Base-by-base conservation (phyloP, 2,329 filamentous ascomycete genomes). In the Trichocomaceae sp. region DNA sequence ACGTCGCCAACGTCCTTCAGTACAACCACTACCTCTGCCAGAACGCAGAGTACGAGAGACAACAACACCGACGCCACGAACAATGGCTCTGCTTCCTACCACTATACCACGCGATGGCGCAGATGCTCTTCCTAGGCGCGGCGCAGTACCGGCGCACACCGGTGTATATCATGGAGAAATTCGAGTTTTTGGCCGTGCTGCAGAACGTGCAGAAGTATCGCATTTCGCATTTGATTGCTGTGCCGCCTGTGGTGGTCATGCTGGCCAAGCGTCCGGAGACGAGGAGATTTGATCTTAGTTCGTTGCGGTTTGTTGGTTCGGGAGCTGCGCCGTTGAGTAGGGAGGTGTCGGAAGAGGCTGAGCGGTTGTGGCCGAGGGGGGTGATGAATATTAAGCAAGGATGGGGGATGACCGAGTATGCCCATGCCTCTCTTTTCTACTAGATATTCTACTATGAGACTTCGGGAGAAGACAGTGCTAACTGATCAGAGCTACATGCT, bases 121-220 rank as follows among this genome's bases (percentile, higher is more conserved):
- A 93, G 74, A 85, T 84, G 3, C 7, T 52, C 2, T 49, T 45
- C 17, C 82, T 83, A 60, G 89, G 84, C 66, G 79, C 85, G 63
- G 81, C 84, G 48, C 81, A 77, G 53, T 78, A 79, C 47, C 68
- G 79, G 44, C 74, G 77, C n/a, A 72, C 83, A 1, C 85, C 85
- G 1, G 81, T 88, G 13, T 95, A 92, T 69, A 76, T 93, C 57
- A 91, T 95, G 87, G 74, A 81, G 3, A 80, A 81, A 54, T 95
- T 91, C 68, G 84, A 92, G 65, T 89, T 93, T 58, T 63, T 83
- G 54, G 78, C 84, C 66, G 83, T 91, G 78, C 77, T 95, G 39
- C 76, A 81, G 55, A 78, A 85, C 63, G 79, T 90, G 19, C 76
- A 88, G 66, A 79, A 76, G 51, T 89, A 81, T 70, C 79, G 80